Conservation (phyloP, 306 rosid species). For the Medicago arabica region DNA sequence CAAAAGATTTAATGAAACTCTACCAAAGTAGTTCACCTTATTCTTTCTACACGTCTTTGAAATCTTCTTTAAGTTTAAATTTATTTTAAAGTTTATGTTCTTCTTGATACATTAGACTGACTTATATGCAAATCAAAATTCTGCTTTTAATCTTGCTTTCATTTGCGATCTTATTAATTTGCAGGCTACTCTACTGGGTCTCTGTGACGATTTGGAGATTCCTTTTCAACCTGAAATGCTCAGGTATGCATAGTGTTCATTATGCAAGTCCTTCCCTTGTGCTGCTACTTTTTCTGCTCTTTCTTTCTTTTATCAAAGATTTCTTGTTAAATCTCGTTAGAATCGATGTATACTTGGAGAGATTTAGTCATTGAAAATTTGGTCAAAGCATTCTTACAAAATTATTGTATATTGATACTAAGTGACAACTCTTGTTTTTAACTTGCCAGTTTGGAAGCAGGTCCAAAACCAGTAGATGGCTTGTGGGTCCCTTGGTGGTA, state of each 20-base stretch:
- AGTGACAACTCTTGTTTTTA: slow-evolving; percentile 32
- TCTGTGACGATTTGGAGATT: slow-evolving; percentile 77
- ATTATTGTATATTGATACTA: slow-evolving; percentile 14
- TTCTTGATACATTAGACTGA: slow-evolving; percentile 18
- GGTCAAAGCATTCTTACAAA: slow-evolving; percentile 11
- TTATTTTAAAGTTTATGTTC: not conserved
- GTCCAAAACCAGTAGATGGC: slow-evolving; percentile 81
- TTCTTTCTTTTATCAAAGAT: slow-evolving; percentile 19
- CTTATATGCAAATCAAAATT: slow-evolving; percentile 24
- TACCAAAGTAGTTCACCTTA: no score
- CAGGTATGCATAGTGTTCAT: slow-evolving; percentile 55
- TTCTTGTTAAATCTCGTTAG: not conserved
- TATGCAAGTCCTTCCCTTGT: slow-evolving; percentile 4
- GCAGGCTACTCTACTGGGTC: slow-evolving; percentile 69
- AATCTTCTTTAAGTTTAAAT: no score
- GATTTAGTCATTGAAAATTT: slow-evolving; percentile 9
- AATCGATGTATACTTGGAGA: slow-evolving; percentile 1
- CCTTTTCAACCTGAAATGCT: slow-evolving; percentile 82
- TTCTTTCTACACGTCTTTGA: no score
- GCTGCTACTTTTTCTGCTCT: slow-evolving; percentile 19
- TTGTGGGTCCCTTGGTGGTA: slow-evolving; percentile 96
- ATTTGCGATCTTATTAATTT: slow-evolving; percentile 36
- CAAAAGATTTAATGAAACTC: no score
- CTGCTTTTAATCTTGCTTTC: slow-evolving; percentile 2
- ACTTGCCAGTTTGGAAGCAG: slow-evolving; percentile 82